Evolutionary conservation across 352 stramenopile genomes (phyloP).

Genomic region (Phytophthora kernoviae): DNA sequence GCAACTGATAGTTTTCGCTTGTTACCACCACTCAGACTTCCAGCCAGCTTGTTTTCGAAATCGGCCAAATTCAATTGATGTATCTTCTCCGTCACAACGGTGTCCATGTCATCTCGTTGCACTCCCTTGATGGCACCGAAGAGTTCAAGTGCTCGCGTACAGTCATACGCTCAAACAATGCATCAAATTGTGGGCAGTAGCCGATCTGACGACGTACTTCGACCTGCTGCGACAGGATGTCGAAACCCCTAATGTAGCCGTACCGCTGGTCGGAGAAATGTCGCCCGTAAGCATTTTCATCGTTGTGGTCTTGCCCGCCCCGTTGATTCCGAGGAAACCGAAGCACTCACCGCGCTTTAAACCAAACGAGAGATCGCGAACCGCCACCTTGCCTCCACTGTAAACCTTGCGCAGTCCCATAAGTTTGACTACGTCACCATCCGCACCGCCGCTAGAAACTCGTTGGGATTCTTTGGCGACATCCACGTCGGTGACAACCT

Average conservation of each 20-base stretch:
- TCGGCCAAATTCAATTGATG: slow-evolving; percentile 76
- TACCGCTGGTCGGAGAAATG: slow-evolving; percentile 48
- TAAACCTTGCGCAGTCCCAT: slow-evolving; percentile 82
- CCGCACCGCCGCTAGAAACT: slow-evolving; percentile 24
- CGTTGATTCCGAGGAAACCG: slow-evolving; percentile 94
- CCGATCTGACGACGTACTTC: slow-evolving; percentile 76
- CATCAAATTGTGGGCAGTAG: slow-evolving; percentile 92
- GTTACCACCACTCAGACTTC: slow-evolving; percentile 90
- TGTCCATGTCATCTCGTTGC: slow-evolving; percentile 67
- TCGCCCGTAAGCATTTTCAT: slow-evolving; percentile 94
- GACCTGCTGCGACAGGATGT: slow-evolving; percentile 53
- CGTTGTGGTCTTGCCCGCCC: slow-evolving; percentile 93
- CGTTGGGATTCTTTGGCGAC: slow-evolving; percentile 42
- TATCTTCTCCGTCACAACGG: slow-evolving; percentile 76
- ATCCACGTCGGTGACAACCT: slow-evolving; percentile 55
- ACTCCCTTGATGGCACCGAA: slow-evolving; percentile 92
- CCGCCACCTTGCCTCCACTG: slow-evolving; percentile 70
- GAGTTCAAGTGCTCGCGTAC: slow-evolving; percentile 90
- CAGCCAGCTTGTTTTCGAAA: slow-evolving; percentile 81
- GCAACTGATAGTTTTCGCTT: slow-evolving; percentile 94
- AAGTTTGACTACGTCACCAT: slow-evolving; percentile 44
- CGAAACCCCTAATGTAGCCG: slow-evolving; percentile 39
- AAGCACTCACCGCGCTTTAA: slow-evolving; percentile 91
- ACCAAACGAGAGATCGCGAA: slow-evolving; percentile 72
- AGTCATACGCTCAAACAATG: slow-evolving; percentile 81